Evolutionary conservation across 2,329 filamentous ascomycete species (phyloP), one percentile per base, ranked within the genome.

Genomic region (Xylariomycetidae sp.): DNA sequence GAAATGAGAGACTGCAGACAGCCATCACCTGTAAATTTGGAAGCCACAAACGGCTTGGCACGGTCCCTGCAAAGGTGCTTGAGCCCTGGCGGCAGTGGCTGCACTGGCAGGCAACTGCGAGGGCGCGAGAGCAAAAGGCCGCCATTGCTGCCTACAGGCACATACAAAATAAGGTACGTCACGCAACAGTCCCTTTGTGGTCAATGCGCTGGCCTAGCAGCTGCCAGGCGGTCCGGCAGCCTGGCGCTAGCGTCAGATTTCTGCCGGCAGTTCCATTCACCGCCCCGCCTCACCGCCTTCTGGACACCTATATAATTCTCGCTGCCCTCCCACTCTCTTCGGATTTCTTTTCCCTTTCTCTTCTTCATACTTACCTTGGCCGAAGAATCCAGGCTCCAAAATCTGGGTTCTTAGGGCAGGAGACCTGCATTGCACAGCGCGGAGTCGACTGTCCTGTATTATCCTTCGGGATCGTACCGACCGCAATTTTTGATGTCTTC

Each of bases 351-450:
- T 53, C 47, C 30, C 48, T 52, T 47, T 58, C 61, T 56, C 45
- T n/a, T n/a, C n/a, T n/a, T n/a, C n/a, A n/a, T n/a, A n/a, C n/a
- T n/a, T n/a, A n/a, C n/a, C n/a, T n/a, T 55, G 63, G 59, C 58
- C 53, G 54, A 59, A 52, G 49, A 40, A 44, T 44, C 49, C 54
- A 53, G 52, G 66, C 54, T 70, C 67, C 70, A 44, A 61, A 64
- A 62, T 51, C 43, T 57, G 50, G 48, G 48, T 38, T 44, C 49
- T 55, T 59, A 67, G 62, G 51, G 49, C 49, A 59, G 62, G 54
- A 59, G 59, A 59, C 64, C 66, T 70, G 65, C 66, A 71, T 69
- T 66, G 66, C 66, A 71, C 67, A 66, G 53, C 64, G 66, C 60
- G 66, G 66, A 58, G 64, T 65, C 57, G 53, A 58, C 57, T 55